These are phyloP conservation scores for Daedalea quercina DNA, from an alignment of 768 basidiomycete genomes.

Conservation along the genomic window DNA sequence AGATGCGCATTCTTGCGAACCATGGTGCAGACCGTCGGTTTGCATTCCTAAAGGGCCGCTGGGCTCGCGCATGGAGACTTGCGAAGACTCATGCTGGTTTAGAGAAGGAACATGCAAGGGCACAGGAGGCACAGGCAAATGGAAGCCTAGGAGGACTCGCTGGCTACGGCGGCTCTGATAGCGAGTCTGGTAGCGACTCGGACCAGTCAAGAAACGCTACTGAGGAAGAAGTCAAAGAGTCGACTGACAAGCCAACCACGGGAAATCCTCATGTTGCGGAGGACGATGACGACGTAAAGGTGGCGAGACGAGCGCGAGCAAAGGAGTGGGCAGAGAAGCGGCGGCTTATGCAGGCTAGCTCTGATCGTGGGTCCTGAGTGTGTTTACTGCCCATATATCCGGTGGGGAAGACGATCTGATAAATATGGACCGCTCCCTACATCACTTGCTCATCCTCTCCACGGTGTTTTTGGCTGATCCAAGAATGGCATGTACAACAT, in stretches of 20 bases:
- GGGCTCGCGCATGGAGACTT: conserved; percentile 56
- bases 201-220: conserved; percentile 6
- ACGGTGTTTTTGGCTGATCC: background rate
- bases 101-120: conserved; percentile 12
- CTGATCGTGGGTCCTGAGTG: background rate
- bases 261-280: background rate
- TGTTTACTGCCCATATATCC: background rate
- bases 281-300: conserved; percentile 28
- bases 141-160: conserved; percentile 50
- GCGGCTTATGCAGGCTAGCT: conserved; percentile 14
- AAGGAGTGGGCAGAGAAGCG: conserved; percentile 54
- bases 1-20: conserved; percentile 86
- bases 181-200: conserved; percentile 15
- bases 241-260: background rate
- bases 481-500: background rate
- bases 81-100: conserved; percentile 41
- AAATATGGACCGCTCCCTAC: too few species aligned
- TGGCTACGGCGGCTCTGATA: conserved; percentile 41
- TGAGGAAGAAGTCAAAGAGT: background rate
- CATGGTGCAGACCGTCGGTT: conserved; percentile 75
- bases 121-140: conserved; percentile 29
- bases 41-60: conserved; percentile 75
- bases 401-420: background rate
- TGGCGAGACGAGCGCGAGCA: conserved; percentile 47
- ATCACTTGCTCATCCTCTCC: too few species aligned